Evolutionary conservation across 495 filamentous ascomycete species (phyloP).

Genomic region (Penicillium macrosclerotiorum): DNA sequence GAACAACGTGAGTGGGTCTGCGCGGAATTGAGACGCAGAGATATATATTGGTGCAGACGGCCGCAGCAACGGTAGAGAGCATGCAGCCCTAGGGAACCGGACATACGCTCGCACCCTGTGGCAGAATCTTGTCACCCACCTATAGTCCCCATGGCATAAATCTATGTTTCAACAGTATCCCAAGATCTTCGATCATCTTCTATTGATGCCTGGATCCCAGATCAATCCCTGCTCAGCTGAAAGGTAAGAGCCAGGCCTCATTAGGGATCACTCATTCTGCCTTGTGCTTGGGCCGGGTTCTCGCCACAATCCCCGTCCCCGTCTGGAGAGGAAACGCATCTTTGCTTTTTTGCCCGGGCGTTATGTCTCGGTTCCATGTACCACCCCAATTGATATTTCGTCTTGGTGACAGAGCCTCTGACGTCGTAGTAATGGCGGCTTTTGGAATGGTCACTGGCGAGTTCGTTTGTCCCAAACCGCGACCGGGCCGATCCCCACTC

Average conservation of each 20-base stretch:
- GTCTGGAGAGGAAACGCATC: background rate
- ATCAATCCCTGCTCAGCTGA: constrained; percentile 18
- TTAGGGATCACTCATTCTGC: constrained; percentile 13
- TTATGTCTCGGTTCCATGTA: background rate
- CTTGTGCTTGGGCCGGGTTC: constrained; percentile 21
- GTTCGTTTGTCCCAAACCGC: constrained; percentile 4
- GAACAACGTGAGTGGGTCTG: too few species aligned
- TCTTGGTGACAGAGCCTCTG: background rate
- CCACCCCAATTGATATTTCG: background rate
- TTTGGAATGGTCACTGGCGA: background rate
- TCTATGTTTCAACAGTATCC: too few species aligned
- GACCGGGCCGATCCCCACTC: constrained; percentile 14
- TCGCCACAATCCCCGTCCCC: constrained; percentile 8
- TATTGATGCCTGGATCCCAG: constrained; percentile 7
- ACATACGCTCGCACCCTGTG: too few species aligned
- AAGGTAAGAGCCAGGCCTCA: constrained; percentile 6
- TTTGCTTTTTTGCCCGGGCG: constrained; percentile 1
- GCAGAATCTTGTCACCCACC: too few species aligned
- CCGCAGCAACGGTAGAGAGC: too few species aligned
- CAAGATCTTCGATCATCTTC: too few species aligned
- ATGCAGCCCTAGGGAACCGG: too few species aligned
- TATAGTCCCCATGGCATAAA: too few species aligned
- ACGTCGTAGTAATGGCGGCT: background rate
- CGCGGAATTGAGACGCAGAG: too few species aligned
- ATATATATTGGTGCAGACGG: too few species aligned